Evolutionary conservation across 768 basidiomycete genomes (phyloP).

Genomic region (Pulveroboletus frians): DNA sequence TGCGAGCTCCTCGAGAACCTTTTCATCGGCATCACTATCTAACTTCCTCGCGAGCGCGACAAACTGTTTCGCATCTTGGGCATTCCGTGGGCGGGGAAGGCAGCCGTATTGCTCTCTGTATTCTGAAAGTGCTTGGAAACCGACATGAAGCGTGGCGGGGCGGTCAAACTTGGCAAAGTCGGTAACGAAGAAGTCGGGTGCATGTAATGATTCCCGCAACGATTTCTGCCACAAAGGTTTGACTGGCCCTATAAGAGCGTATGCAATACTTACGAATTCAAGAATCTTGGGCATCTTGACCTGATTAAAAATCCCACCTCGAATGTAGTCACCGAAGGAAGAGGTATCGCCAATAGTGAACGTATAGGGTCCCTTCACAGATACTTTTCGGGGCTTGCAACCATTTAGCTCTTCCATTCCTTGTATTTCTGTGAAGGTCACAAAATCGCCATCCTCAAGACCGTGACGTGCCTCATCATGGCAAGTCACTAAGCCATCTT

Average conservation of each 20-base stretch:
- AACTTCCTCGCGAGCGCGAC: constrained; percentile 75
- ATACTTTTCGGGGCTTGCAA: constrained; percentile 85
- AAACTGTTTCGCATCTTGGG: constrained; percentile 70
- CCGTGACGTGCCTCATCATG: constrained; percentile 97
- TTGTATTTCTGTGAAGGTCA: constrained; percentile 93
- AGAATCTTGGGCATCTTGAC: constrained; percentile 98
- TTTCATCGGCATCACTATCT: constrained; percentile 72
- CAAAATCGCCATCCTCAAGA: constrained; percentile 97
- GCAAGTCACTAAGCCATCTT: constrained; percentile 92
- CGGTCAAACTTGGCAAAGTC: constrained; percentile 98
- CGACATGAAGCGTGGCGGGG: constrained; percentile 83
- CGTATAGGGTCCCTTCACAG: constrained; percentile 96
- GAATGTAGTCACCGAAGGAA: constrained; percentile 66
- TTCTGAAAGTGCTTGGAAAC: constrained; percentile 88
- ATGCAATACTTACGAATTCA: constrained; percentile 67
- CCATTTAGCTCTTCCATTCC: constrained; percentile 91
- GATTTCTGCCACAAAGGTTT: constrained; percentile 64
- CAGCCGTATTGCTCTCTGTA: constrained; percentile 62
- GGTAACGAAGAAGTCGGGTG: constrained; percentile 87
- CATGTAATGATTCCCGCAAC: constrained; percentile 72
- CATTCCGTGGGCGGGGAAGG: constrained; percentile 78
- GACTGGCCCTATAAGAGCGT: not conserved
- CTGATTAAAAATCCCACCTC: constrained; percentile 94
- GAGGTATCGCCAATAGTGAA: constrained; percentile 94
- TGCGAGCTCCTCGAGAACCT: constrained; percentile 74